Evolutionary conservation across 257 asterid genomes (phyloP).

Genomic region (Capsicum pubescens): DNA sequence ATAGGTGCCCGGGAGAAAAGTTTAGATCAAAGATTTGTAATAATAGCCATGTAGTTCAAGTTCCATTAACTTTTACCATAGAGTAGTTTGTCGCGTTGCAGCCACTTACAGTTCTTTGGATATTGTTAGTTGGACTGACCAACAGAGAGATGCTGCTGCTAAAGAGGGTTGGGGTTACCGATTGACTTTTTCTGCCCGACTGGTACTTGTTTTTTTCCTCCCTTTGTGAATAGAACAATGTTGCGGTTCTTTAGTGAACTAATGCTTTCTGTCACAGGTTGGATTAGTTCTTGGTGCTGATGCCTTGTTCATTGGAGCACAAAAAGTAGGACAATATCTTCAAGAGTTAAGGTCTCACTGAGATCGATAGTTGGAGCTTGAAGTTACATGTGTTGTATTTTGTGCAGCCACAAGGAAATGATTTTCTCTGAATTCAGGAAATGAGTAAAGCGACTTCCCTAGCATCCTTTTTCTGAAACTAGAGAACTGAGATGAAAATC

Average conservation of each 20-base stretch:
- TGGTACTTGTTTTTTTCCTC: slow-evolving; percentile 52
- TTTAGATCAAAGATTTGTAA: slow-evolving; percentile 17
- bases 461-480: slow-evolving; percentile 14
- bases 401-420: slow-evolving; percentile 16
- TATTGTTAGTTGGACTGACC: slow-evolving; percentile 87
- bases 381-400: neutral
- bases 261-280: slow-evolving; percentile 46
- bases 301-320: slow-evolving; percentile 82
- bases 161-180: slow-evolving; percentile 95
- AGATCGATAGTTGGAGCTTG: slow-evolving; percentile 24
- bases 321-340: slow-evolving; percentile 71
- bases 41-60: slow-evolving; percentile 12
- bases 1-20: slow-evolving; percentile 10
- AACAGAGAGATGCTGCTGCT: slow-evolving; percentile 90
- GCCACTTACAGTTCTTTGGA: slow-evolving; percentile 18
- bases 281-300: slow-evolving; percentile 72
- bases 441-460: neutral
- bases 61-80: neutral
- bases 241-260: neutral
- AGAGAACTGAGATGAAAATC: neutral
- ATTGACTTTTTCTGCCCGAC: slow-evolving; percentile 77
- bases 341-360: slow-evolving; percentile 70
- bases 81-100: neutral
- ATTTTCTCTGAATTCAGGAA: neutral
- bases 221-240: slow-evolving; percentile 7